Evolutionary conservation across 2,329 filamentous ascomycete genomes (phyloP), one percentile per base, ranked within the genome.

Genomic region (Penicillium decumbens): DNA sequence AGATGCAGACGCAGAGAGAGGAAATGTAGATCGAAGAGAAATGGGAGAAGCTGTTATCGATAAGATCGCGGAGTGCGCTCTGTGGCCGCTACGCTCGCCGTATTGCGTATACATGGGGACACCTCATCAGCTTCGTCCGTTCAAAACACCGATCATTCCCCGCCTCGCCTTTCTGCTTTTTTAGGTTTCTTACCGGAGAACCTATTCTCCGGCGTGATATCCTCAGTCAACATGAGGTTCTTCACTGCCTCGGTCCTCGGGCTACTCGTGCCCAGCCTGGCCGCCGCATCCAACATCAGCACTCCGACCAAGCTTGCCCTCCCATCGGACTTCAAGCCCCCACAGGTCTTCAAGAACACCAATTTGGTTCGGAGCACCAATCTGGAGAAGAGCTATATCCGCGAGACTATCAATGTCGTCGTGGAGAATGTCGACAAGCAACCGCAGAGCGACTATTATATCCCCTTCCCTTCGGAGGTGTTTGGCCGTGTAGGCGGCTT

Each of bases 291-390:
- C 48, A 51, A 48, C 50, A 41, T 58, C 32, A 68, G 58, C 40
- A 59, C 56, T 38, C 60, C 62, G 46, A 57, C 63, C 47, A 65
- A 67, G 55, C 63, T 68, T 47, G 59, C 68, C 50, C 64, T 75
- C 23, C 67, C 69, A 37, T 61, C 63, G 52, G 65, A 71, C 54
- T 95, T 96, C 77, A 86, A 82, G 71, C 90, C 92, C 46, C 87
- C 91, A 12, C 88, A 89, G 68, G 88, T 91, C 59, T 98, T 95
- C 77, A 89, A 91, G 75, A 96, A 98, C 73, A 80, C 80, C 72
- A 97, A 98, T 70, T 74, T 97, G 27, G 87, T 97, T 44, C 88
- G 93, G 64, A 85, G 87, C 57, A 85, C 95, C 66, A 95, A 95
- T 59, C 74, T 96, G 50, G 92, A 97, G 73, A 97, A 96, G 78